phyloP scores from a whole-genome alignment of 805 yeast genomes.

The Kuraishia floccosa region DNA sequence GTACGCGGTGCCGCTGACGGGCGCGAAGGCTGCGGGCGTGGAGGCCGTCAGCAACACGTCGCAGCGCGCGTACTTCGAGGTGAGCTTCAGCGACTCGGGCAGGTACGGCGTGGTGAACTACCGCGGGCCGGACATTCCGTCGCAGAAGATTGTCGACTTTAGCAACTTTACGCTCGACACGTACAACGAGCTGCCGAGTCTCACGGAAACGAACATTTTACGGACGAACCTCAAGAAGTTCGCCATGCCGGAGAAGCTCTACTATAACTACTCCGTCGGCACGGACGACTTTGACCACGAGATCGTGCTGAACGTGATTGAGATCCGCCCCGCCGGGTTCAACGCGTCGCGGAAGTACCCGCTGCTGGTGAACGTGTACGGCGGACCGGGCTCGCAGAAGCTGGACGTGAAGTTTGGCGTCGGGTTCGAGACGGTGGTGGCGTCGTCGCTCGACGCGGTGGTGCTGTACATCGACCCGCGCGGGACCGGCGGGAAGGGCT shows the following conservation, averaged over 20 bases:
- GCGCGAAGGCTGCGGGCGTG: conserved; percentile 16
- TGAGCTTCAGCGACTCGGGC: conserved; percentile 45
- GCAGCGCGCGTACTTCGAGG: conserved; percentile 30
- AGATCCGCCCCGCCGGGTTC: conserved; percentile 50
- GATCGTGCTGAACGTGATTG: conserved; percentile 38
- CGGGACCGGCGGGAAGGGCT: conserved; percentile 74
- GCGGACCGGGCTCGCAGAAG: conserved; percentile 73
- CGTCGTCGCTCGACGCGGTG: conserved; percentile 46
- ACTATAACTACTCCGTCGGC: conserved; percentile 16
- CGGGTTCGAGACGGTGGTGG: conserved; percentile 48
- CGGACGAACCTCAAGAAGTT: conserved; percentile 14
- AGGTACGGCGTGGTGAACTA: conserved; percentile 36
- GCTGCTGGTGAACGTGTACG: conserved; percentile 56
- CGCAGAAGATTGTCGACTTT: conserved; percentile 25
- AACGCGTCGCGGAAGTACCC: conserved; percentile 40
- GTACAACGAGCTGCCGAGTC: not conserved
- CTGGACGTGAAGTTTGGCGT: conserved; percentile 32
- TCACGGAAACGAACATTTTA: conserved; percentile 2
- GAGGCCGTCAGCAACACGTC: too few species aligned
- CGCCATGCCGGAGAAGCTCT: conserved; percentile 41
- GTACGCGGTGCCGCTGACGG: conserved; percentile 25
- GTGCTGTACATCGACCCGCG: conserved; percentile 67
- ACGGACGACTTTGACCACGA: conserved; percentile 15
- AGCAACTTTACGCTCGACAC: conserved; percentile 2
- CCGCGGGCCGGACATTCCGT: conserved; percentile 38